phyloP scores from a whole-genome alignment of 345 rosid species.

The Nasturtium officinale region DNA sequence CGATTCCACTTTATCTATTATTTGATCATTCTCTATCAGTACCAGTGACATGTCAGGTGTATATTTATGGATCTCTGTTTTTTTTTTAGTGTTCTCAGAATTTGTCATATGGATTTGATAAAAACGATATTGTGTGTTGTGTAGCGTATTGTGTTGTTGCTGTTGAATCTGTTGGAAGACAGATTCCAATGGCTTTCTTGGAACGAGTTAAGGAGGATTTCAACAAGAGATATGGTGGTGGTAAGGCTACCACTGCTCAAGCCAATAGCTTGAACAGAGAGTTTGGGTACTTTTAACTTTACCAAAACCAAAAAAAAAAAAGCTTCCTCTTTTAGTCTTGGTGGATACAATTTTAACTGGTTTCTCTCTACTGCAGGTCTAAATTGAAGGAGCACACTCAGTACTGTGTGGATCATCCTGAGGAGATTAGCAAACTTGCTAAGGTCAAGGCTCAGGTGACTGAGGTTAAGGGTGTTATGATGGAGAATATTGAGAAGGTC shows the following conservation, averaged over 20 bases:
- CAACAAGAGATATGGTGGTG: conserved; percentile 81
- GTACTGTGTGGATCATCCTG: conserved; percentile 84
- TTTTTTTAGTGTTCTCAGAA: background rate
- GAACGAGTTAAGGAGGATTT: conserved; percentile 86
- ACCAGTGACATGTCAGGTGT: conserved; percentile 7
- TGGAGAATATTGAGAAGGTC: conserved; percentile 94
- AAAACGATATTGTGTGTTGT: background rate
- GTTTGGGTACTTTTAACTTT: conserved; percentile 51
- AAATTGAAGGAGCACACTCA: conserved; percentile 91
- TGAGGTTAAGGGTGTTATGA: conserved; percentile 92
- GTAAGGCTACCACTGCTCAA: conserved; percentile 77
- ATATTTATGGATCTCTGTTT: background rate
- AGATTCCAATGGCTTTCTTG: conserved; percentile 85
- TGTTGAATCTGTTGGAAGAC: conserved; percentile 81
- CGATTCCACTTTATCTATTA: conserved; percentile 4
- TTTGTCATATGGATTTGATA: background rate
- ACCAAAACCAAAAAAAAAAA: background rate
- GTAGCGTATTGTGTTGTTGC: conserved; percentile 95
- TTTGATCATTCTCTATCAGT: background rate
- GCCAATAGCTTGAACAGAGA: conserved; percentile 80
- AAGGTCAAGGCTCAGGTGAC: conserved; percentile 91
- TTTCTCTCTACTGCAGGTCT: conserved; percentile 48
- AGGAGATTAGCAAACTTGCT: conserved; percentile 76
- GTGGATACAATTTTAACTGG: background rate
- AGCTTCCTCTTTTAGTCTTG: background rate